Evolutionary conservation across 176 grass and related monocot species (phyloP).

Genomic region (Bolboschoenus planiculmis): DNA sequence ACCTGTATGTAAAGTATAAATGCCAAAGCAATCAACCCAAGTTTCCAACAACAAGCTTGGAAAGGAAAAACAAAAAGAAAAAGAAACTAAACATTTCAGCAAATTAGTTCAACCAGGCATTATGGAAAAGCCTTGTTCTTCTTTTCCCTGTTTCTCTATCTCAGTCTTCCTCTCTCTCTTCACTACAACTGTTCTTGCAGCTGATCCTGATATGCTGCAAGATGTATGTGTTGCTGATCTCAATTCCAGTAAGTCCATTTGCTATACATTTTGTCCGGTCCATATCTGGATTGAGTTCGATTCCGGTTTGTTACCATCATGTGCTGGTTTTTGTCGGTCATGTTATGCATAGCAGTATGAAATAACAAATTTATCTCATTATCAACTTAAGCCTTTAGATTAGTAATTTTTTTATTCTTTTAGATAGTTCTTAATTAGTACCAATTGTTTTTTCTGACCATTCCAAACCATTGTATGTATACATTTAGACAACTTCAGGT

Average conservation of each 20-base stretch:
- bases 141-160: conserved; percentile 1
- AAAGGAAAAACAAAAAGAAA: not conserved
- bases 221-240: conserved; percentile 22
- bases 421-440: not conserved
- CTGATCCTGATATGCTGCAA: conserved; percentile 23
- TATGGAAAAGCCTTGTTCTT: not conserved
- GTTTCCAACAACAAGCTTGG: not conserved
- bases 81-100: not conserved
- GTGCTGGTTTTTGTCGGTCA: not conserved
- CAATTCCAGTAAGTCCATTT: conserved; percentile 15
- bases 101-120: conserved; percentile 12
- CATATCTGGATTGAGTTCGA: not conserved
- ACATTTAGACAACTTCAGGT: not conserved
- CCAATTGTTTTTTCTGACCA: not conserved
- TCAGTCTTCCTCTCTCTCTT: conserved; percentile 18
- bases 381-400: not conserved
- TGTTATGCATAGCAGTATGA: no score
- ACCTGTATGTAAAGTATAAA: conserved; percentile 10
- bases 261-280: no score
- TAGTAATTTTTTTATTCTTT: not conserved
- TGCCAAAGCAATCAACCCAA: conserved; percentile 16
- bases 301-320: not conserved
- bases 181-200: not conserved
- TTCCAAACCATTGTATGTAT: not conserved
- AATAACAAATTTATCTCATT: not conserved